Evolutionary conservation across 176 grass and related monocot species (phyloP).

Genomic region (Aechmea fasciata): DNA sequence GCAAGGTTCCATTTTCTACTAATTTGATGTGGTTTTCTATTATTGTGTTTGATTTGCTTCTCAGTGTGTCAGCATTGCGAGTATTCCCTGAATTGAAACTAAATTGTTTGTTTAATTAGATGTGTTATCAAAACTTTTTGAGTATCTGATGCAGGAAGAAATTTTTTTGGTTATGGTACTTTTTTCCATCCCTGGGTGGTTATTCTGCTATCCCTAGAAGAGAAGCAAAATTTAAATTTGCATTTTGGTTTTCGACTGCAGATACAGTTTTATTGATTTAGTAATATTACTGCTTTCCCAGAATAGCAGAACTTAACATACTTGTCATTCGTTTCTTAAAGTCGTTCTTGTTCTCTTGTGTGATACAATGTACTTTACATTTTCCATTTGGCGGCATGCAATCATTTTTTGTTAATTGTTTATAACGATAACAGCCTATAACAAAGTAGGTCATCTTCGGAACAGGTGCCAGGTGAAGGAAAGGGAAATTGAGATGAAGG

Average conservation of each 20-base stretch:
- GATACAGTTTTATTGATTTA: too few relatives aligned
- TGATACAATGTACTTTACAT: neutral
- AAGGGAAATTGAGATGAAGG: slow-evolving; percentile 75
- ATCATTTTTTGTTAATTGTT: neutral
- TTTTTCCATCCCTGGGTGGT: too few relatives aligned
- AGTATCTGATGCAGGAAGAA: too few relatives aligned
- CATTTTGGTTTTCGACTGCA: too few relatives aligned
- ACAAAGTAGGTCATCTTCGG: slow-evolving; percentile 7
- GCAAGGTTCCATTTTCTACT: slow-evolving; percentile 45
- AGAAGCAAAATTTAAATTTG: too few relatives aligned
- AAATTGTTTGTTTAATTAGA: too few relatives aligned
- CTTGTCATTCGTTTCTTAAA: too few relatives aligned
- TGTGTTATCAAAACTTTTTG: too few relatives aligned
- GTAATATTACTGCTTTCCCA: too few relatives aligned
- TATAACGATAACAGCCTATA: neutral
- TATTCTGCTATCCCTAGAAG: too few relatives aligned
- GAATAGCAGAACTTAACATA: too few relatives aligned
- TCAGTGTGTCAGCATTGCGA: neutral
- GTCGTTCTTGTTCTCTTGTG: neutral
- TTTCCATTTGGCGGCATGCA: neutral
- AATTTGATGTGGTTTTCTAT: slow-evolving; percentile 7
- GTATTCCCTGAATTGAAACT: neutral
- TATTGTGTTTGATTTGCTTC: slow-evolving; percentile 1
- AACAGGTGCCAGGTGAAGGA: slow-evolving; percentile 76
- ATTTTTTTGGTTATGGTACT: too few relatives aligned